A percentile compares a stretch with the other conserved stretches of the same genome.
These are phyloP conservation scores for Arthrinium phaeospermum DNA, from an alignment of 2,329 filamentous ascomycete species.

Conservation along the genomic window DNA sequence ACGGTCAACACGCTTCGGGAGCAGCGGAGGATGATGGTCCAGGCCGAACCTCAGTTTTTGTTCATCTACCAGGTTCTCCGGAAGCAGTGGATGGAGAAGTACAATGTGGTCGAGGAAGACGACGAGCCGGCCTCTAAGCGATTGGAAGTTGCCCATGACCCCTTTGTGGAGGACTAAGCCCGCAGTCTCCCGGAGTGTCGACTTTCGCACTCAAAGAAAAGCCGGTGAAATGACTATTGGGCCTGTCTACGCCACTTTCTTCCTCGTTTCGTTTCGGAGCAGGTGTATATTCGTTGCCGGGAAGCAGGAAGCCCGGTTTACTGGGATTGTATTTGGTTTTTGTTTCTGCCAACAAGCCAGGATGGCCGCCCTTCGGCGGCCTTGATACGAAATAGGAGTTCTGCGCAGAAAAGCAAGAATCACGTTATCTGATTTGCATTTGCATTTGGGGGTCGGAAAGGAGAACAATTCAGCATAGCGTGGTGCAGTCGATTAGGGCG, in stretches of 20 bases:
- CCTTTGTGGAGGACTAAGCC: conserved; percentile 41
- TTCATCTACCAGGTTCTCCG: conserved; percentile 90
- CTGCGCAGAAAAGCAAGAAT: not conserved
- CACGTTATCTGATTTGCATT: conserved; percentile 2
- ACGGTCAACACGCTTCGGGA: conserved; percentile 82
- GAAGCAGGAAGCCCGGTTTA: not conserved
- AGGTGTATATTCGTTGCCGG: not conserved
- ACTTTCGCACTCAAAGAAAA: not conserved
- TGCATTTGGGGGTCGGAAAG: conserved; percentile 6
- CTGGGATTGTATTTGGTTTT: not conserved
- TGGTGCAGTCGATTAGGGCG: not conserved
- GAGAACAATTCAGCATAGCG: conserved; percentile 8
- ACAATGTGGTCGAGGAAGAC: conserved; percentile 47
- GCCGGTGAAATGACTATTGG: not conserved
- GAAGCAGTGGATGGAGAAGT: conserved; percentile 74
- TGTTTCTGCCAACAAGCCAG: not conserved
- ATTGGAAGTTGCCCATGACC: conserved; percentile 54
- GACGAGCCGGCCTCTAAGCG: conserved; percentile 57
- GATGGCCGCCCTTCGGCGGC: not conserved
- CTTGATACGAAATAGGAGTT: conserved; percentile 1
- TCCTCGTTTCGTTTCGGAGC: not conserved
- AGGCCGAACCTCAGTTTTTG: conserved; percentile 80
- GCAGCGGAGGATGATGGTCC: conserved; percentile 95
- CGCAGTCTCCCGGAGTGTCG: not conserved
- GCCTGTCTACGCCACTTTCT: not conserved